phyloP scores from a whole-genome alignment of 75 land plant genomes.

The Cryptomeria japonica region DNA sequence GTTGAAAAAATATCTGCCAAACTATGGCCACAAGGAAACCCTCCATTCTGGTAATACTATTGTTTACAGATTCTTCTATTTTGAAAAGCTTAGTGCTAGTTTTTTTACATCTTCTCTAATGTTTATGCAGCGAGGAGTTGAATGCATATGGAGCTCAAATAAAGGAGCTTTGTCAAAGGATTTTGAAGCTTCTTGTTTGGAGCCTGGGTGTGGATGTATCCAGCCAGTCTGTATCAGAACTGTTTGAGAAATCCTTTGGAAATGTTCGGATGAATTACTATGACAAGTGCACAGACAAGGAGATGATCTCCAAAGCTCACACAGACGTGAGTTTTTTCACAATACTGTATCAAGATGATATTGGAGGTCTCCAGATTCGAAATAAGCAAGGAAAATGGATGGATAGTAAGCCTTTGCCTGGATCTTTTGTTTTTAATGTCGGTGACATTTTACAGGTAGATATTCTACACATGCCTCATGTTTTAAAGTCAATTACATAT shows the following conservation, averaged over 20 bases:
- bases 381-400: too few relatives aligned
- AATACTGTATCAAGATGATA: too few relatives aligned
- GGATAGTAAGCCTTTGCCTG: too few relatives aligned
- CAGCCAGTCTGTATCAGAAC: slow-evolving; percentile 24
- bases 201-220: slow-evolving; percentile 33
- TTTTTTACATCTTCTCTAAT: background rate
- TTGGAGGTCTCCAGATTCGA: too few relatives aligned
- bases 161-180: slow-evolving; percentile 23
- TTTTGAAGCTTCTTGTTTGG: slow-evolving; percentile 12
- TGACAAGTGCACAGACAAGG: background rate
- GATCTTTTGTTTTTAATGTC: too few relatives aligned
- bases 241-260: slow-evolving; percentile 45
- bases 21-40: background rate
- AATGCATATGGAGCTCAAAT: slow-evolving; percentile 44
- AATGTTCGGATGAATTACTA: slow-evolving; percentile 46
- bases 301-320: background rate
- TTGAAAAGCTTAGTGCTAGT: background rate
- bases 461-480: too few relatives aligned
- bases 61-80: background rate
- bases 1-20: too few relatives aligned
- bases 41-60: background rate
- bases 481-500: too few relatives aligned
- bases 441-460: background rate
- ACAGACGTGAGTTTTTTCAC: too few relatives aligned
- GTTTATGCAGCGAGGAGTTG: slow-evolving; percentile 25